Evolutionary conservation across 176 grass and related monocot genomes (phyloP).

Genomic region (Musa beccarii): DNA sequence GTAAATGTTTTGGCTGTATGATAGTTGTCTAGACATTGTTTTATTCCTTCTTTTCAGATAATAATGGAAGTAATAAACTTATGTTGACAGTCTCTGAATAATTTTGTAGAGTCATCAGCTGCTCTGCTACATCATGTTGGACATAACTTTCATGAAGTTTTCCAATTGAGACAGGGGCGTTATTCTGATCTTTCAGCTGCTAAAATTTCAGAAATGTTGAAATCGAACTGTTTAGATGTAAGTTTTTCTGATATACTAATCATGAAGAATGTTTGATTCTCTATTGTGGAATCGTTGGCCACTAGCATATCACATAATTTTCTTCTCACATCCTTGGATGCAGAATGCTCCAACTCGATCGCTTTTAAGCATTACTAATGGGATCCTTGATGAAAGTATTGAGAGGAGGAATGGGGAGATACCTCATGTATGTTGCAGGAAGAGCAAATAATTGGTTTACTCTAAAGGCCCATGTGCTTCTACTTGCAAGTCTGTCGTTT

Average conservation of each 20-base stretch:
- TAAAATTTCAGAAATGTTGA: conserved; percentile 68
- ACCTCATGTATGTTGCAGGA: conserved; percentile 67
- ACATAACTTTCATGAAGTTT: conserved; percentile 64
- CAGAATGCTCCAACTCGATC: conserved; percentile 75
- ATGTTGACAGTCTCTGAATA: neutral
- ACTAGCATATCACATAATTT: conserved; percentile 5
- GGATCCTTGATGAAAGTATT: conserved; percentile 58
- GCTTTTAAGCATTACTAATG: conserved; percentile 60
- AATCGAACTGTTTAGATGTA: conserved; percentile 64
- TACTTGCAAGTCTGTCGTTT: neutral
- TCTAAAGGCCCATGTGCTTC: neutral
- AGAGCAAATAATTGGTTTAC: conserved; percentile 23
- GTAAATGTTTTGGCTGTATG: neutral
- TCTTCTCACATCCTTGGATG: conserved; percentile 2
- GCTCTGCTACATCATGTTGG: conserved; percentile 34
- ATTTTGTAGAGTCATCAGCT: conserved; percentile 34
- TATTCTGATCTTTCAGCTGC: conserved; percentile 51
- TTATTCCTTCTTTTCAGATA: neutral
- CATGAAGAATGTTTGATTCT: neutral
- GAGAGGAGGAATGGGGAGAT: conserved; percentile 64
- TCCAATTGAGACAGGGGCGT: conserved; percentile 45
- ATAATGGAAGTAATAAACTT: neutral
- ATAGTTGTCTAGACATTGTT: neutral
- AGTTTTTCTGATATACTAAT: conserved; percentile 13
- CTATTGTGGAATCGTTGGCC: neutral